Base-by-base conservation (phyloP, 2,329 filamentous ascomycete species). In the Epichloe gansuensis region DNA sequence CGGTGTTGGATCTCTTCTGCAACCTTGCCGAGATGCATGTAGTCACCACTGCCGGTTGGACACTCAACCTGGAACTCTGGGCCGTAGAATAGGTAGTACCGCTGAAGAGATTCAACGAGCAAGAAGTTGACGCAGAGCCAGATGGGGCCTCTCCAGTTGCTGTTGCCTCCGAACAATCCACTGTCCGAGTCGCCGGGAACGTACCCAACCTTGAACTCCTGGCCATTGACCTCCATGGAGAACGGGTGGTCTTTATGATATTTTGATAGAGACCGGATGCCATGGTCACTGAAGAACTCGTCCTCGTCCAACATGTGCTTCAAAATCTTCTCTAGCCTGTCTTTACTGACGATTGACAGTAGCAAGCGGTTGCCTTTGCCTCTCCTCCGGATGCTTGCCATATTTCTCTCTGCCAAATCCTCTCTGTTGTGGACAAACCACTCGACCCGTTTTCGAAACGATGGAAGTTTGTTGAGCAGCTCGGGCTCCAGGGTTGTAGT, bases 71-170 rank as follows among this genome's bases (percentile, higher is more conserved):
- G 80, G 63, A 96, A 81, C 15, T 82, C 79, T 54, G 87, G 85
- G 54, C 91, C 91, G 64, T 97, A 96, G 74, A 95, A 97, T 70
- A 97, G 85, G 72, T 89, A 94, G 74, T 95, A 97, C 35, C 91
- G 80, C 61, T 95, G 87, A n/a, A 96, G 78, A 6, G 90, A 91
- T 67, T 97, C 91, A 41, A 97, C 85, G 13, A 97, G 78, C 50
- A 97, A 71, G 71, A 95, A 96, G 70, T 97, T 97, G 71, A 95
- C 89, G 56, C 89, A 93, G 47, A 96, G 77, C 91, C 91, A 97
- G 60, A 95, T 91, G 0, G 93, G 91, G 1, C 86, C 91, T 71
- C 91, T 82, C 91, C 91, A 97, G 69, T 97, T 97, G 68, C 89
- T 95, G 77, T 97, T 97, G 58, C 91, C 91, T 50, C 91, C 91